These are phyloP conservation scores for Fonsecaea erecta DNA, from an alignment of 2,329 filamentous ascomycete genomes.

Conservation along the genomic window DNA sequence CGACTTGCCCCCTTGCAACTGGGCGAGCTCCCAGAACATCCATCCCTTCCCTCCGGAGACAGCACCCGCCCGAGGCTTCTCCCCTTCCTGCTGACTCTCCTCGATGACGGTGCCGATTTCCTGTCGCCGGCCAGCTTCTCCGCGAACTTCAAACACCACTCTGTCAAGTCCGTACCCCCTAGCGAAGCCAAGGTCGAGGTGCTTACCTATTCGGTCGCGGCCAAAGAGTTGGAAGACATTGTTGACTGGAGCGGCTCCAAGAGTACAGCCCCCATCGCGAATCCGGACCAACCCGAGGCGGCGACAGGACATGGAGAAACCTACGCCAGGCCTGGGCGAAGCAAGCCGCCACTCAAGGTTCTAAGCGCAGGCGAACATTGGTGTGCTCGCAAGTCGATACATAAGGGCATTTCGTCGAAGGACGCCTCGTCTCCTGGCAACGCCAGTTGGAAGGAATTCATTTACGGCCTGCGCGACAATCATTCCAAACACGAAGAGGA, in stretches of 20 bases:
- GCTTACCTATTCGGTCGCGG: constrained; percentile 25
- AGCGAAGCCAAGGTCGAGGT: constrained; percentile 35
- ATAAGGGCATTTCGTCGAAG: constrained; percentile 37
- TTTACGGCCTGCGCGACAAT: constrained; percentile 43
- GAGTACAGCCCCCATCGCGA: neutral
- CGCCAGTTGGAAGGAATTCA: constrained; percentile 47
- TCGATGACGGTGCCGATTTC: constrained; percentile 36
- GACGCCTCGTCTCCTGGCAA: constrained; percentile 40
- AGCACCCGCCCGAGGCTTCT: constrained; percentile 24
- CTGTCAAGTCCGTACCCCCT: constrained; percentile 32
- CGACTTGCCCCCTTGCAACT: constrained; percentile 34
- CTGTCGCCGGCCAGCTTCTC: constrained; percentile 29
- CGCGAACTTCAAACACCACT: constrained; percentile 31
- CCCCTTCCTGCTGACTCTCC: constrained; percentile 31
- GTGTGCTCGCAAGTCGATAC: constrained; percentile 49
- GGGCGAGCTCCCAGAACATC: constrained; percentile 33
- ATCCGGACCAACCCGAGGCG: neutral
- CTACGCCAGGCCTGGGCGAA: constrained; percentile 14
- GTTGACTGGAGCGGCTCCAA: constrained; percentile 5
- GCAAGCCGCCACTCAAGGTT: constrained; percentile 20
- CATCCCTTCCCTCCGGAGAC: constrained; percentile 25
- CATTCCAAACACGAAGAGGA: constrained; percentile 49
- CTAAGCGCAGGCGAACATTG: constrained; percentile 43
- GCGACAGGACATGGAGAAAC: constrained; percentile 17
- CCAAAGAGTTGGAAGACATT: constrained; percentile 26